These are phyloP conservation scores for Penstemon eatonii DNA, from an alignment of 257 asterid species.

Conservation along the genomic window DNA sequence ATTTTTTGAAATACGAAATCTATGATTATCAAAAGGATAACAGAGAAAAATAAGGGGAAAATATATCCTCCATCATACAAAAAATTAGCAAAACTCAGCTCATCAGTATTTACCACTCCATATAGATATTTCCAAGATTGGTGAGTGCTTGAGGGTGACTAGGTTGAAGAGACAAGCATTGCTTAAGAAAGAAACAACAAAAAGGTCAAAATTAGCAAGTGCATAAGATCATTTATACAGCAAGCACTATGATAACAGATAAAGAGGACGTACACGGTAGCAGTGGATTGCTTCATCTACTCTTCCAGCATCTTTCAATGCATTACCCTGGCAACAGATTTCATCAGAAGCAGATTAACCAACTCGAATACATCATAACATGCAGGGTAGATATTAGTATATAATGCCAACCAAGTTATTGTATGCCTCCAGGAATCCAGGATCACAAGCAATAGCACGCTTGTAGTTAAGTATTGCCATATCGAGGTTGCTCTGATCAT, in stretches of 20 bases:
- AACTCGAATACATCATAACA: slow-evolving; percentile 16
- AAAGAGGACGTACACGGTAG: slow-evolving; percentile 66
- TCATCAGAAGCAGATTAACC: slow-evolving; percentile 17
- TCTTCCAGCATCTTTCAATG: slow-evolving; percentile 93
- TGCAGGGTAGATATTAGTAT: slow-evolving; percentile 12
- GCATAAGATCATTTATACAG: slow-evolving; percentile 15
- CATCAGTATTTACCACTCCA: slow-evolving; percentile 73
- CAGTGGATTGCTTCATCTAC: slow-evolving; percentile 93
- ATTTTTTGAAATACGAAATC: slow-evolving; percentile 19
- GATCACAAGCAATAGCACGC: slow-evolving; percentile 91
- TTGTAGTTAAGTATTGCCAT: slow-evolving; percentile 89
- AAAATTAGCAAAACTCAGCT: slow-evolving; percentile 6
- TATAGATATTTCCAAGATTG: slow-evolving; percentile 93
- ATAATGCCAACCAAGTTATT: slow-evolving; percentile 70
- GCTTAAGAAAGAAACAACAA: slow-evolving; percentile 47
- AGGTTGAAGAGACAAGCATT: slow-evolving; percentile 93
- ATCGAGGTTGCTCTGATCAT: slow-evolving; percentile 93
- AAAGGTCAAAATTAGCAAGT: slow-evolving; percentile 25
- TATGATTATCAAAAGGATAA: slow-evolving; percentile 19
- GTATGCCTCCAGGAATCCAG: slow-evolving; percentile 94
- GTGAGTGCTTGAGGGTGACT: slow-evolving; percentile 98
- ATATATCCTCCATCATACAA: not conserved
- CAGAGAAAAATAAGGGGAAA: not conserved
- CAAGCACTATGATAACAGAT: slow-evolving; percentile 20
- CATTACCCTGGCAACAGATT: slow-evolving; percentile 70